Base-by-base conservation (phyloP, 805 yeast genomes). In the Saccharomycopsis amapae region DNA sequence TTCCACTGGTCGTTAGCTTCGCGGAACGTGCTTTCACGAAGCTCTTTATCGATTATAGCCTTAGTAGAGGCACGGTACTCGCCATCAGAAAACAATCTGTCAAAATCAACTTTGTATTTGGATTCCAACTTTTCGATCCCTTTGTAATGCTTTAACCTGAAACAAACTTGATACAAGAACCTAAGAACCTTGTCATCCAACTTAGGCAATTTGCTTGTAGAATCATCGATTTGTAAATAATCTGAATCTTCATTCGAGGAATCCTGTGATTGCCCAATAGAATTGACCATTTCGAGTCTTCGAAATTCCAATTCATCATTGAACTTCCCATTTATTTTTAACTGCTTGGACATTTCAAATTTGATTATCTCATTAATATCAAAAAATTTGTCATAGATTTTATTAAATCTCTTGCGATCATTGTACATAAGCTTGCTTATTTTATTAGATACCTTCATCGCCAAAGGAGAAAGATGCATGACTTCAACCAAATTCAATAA, bases 331-430 rank as follows among this genome's bases (percentile, higher is more conserved):
- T 30, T 17, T 7, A 10, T 18, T 30, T n/a, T 36, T 22, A 36
- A 44, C 13, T 15, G 18, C 18, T 45, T 18, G 22, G n/a, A 33
- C 10, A 45, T 35, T 22, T 45, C 52, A 22, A 22, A 25, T 38
- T 45, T 38, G n/a, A 45, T 33, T n/a, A 49, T 45, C 13, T 35
- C 45, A 25, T 42, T 50, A 15, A 46, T 30, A 34, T 32, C 32
- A 34, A 44, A 49, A 31, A 43, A 36, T n/a, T 42, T 32, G 20
- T 45, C 37, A 19, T 45, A 49, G 26, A 30, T 49, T 5, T 20
- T 28, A n/a, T 38, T 33, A 23, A 49, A 49, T 5, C 22, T 18
- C 22, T 42, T 38, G 13, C 50, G 28, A 35, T 49, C 44, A n/a
- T 20, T 10, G 13, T 7, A 7, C 26, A n/a, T n/a, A 10, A 20